Evolutionary conservation across 352 stramenopile species (phyloP), one percentile per base, ranked within the genome.

Genomic region (Pythium utonaiense): DNA sequence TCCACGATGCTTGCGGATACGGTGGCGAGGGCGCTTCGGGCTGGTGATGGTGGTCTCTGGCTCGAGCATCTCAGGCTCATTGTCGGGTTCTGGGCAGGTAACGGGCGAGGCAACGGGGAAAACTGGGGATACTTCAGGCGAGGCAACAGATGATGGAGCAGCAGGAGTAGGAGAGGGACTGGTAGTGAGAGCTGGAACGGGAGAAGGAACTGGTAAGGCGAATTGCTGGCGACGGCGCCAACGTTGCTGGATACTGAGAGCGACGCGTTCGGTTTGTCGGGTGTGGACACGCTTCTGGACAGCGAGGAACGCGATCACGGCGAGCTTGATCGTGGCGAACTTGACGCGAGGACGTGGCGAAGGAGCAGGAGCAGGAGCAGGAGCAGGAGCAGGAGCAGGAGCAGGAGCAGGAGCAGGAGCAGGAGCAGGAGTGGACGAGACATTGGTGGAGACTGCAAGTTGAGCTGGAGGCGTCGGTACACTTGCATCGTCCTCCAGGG

Each of bases 171-270:
- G 28, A 33, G 28, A 5, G 9, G 36, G 36, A 33, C 5, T 10
- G 9, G 28, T 5, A 33, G 28, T 9, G 9, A 33, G 28, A 24
- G 22, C 36, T 44, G 36, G 36, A 21, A 17, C 10, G 6, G 36
- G 7, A 4, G 14, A 14, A 44, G 36, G 14, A 44, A 17, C 36
- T 4, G 36, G 16, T 14, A 44, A 8, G 16, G 36, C 36, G 36
- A 44, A 44, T 22, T 44, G 36, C 36, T 57, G 57, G 19, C 57
- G 57, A 21, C 60, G 50, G n/a, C 60, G 60, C 60, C 60, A 66
- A 28, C 55, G 57, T 40, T 48, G 57, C 45, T 66, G 60, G 9
- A 61, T 54, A 9, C 38, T 30, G 22, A 60, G 36, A 19, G 57
- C 60, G 17, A 53, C 60, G 22, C 60, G 60, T 42, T 66, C 47